Conservation (phyloP, 1,139 yeast genomes). For the Pneumocystis jirovecii region DNA sequence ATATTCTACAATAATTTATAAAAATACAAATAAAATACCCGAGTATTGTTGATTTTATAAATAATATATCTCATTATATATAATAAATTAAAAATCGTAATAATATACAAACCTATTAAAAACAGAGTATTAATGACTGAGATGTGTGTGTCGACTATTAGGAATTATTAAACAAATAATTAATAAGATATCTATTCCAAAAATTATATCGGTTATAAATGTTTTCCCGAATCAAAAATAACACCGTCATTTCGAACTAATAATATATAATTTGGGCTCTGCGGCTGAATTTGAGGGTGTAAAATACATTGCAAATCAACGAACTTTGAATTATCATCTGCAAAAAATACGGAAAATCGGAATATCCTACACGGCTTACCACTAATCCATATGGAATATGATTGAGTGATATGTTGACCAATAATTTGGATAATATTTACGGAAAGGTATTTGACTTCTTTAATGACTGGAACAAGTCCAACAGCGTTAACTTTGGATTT, state of each 20-base stretch:
- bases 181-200: not conserved
- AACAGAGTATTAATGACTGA: not conserved
- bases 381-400: not conserved
- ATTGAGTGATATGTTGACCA: not conserved
- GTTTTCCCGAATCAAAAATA: not conserved
- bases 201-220: not conserved
- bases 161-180: not conserved
- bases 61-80: not conserved
- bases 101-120: not conserved
- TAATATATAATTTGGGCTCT: not conserved
- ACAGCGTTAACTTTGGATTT: not conserved
- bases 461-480: not conserved
- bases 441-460: not conserved
- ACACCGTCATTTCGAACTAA: slow-evolving; percentile 1
- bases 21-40: not conserved
- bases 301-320: not conserved
- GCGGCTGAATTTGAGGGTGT: not conserved
- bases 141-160: not conserved
- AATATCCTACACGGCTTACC: not conserved
- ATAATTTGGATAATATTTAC: not conserved
- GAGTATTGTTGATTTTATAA: not conserved
- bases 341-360: not conserved
- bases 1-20: not conserved
- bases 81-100: not conserved
- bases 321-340: not conserved